Base-by-base conservation (phyloP, 2,329 filamentous ascomycete species). In the Nigrospora oryzae region DNA sequence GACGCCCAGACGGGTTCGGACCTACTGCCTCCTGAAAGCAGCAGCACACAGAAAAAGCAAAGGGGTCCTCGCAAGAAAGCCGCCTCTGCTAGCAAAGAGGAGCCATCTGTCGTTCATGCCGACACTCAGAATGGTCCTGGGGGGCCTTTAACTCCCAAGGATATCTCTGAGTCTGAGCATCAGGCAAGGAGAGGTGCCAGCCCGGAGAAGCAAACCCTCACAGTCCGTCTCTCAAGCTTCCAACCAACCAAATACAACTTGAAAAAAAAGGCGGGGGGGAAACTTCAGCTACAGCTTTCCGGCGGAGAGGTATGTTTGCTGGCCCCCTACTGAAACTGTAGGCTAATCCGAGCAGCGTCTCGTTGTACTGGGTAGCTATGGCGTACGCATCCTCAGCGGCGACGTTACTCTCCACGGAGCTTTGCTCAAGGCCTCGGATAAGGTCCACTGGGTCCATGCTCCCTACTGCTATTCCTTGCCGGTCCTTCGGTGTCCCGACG, bases 381-480 rank as follows among this genome's bases (percentile, higher is more conserved):
- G 81, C 14, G 59, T 91, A 30, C 68, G 68, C 12, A 72, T 91
- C 0, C 55, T 68, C 10, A 70, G 69, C 43, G 87, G 87, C 2
- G 70, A 80, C 37, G 66, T 85, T 19, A 81, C 77, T 1, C 61
- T 91, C 23, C 74, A 79, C 13, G 85, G 86, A 14, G 80, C 84
- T 7, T 75, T 71, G 7, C 59, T 91, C 4, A 66, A 67, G 11
- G 59, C 73, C 2, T 68, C 71, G 0, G 64, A 71, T 23, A 60
- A 54, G 1, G 57, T 67, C 6, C 67, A 75, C 50, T 81, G 76
- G 68, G 70, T 87, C 14, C 79, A 78, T 59, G 83, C 84, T 14
- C 78, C 85, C 1, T 74, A 76, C 36, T 86, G 82, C 34, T 79
- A 88, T 56, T 80, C 86, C 1, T 62, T 91, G 2, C 84, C 84